phyloP scores from a whole-genome alignment of 2,329 filamentous ascomycete genomes.

The Xylaria sp. region DNA sequence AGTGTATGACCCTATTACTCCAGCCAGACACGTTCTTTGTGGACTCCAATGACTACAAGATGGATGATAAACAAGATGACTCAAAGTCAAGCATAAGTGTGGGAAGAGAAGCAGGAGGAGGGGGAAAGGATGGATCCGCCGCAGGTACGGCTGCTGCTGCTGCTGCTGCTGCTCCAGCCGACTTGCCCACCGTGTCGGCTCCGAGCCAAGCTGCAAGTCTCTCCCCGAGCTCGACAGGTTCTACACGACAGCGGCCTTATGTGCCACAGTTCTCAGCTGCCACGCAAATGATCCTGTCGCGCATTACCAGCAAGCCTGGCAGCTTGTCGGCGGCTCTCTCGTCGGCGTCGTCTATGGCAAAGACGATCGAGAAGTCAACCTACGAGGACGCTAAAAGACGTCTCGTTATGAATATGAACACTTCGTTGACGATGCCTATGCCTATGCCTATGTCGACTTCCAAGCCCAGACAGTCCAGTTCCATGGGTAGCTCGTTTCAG shows the following conservation, averaged over 20 bases:
- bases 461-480: not conserved
- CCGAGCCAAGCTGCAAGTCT: constrained; percentile 38
- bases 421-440: constrained; percentile 54
- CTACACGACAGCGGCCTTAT: constrained; percentile 48
- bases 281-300: constrained; percentile 56
- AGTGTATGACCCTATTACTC: not conserved
- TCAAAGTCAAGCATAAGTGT: not conserved
- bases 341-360: constrained; percentile 48
- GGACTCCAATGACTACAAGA: not conserved
- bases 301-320: constrained; percentile 52
- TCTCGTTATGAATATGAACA: constrained; percentile 56
- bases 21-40: not conserved
- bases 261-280: constrained; percentile 51
- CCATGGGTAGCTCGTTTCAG: constrained; percentile 43
- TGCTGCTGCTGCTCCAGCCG: constrained; percentile 14
- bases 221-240: constrained; percentile 43
- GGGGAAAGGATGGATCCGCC: constrained; percentile 12
- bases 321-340: constrained; percentile 52
- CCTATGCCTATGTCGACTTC: constrained; percentile 49
- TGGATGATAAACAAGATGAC: constrained; percentile 26
- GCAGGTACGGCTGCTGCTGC: not conserved
- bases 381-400: constrained; percentile 56
- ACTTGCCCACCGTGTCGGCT: constrained; percentile 10
- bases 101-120: not conserved
- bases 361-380: constrained; percentile 49